phyloP scores from a whole-genome alignment of 176 grass and related monocot species.

The Aegilops tauschii region DNA sequence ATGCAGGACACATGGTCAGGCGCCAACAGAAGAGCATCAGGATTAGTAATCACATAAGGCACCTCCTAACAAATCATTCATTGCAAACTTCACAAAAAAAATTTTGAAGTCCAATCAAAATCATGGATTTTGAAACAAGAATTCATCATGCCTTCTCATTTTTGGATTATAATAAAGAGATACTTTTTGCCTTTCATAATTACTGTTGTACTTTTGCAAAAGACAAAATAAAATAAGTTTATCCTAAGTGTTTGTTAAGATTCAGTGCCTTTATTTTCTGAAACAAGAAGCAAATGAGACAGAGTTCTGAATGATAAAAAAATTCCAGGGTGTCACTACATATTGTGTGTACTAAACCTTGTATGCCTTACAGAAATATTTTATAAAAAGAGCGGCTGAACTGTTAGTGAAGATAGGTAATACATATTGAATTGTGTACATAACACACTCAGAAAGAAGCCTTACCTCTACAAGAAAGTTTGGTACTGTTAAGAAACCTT shows the following conservation, averaged over 20 bases:
- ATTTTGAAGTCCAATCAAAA: neutral
- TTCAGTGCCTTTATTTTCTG: conserved; percentile 4
- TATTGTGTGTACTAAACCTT: neutral
- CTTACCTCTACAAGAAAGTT: conserved; percentile 82
- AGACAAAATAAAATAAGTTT: neutral
- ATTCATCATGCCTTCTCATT: neutral
- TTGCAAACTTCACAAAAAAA: neutral
- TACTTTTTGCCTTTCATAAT: neutral
- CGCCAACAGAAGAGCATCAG: conserved; percentile 6
- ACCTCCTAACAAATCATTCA: neutral
- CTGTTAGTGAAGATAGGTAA: neutral
- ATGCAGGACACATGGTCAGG: neutral
- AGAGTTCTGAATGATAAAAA: neutral
- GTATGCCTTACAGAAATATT: neutral
- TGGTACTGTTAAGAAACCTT: conserved; percentile 77
- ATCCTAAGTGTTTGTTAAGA: neutral
- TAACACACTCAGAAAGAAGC: conserved; percentile 14
- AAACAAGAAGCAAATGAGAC: neutral
- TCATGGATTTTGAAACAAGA: neutral
- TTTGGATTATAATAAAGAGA: neutral
- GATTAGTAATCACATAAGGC: conserved; percentile 15
- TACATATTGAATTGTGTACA: neutral
- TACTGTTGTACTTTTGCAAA: neutral
- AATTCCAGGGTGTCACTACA: neutral
- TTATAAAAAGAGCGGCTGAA: neutral